Evolutionary conservation across 495 filamentous ascomycete species (phyloP), one percentile per base, ranked within the genome.

Genomic region (Daldinia loculata): DNA sequence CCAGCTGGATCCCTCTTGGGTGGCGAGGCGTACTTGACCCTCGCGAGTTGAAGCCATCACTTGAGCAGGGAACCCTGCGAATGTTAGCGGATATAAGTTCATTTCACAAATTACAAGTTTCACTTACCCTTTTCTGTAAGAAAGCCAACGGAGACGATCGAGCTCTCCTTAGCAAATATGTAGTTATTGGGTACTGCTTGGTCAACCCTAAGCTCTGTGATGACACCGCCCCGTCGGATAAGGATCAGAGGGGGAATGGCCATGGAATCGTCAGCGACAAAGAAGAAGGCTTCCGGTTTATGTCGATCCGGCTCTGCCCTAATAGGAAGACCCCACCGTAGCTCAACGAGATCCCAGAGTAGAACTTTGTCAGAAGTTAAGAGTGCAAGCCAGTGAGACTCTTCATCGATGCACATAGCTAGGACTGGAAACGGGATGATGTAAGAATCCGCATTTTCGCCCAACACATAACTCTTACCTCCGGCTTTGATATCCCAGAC

Each of bases 371-470:
- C 77, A 17, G 81, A 79, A 19, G 89, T 86, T 12, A 89, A 83
- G n/a, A 91, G 76, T 1, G 89, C 90, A 15, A 92, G 78, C 84
- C 86, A 89, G 57, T 84, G 83, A 14, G 85, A 86, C 19, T 81
- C 81, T 43, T 85, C 83, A 45, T 92, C 88, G 17, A 91, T 80
- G 2, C 87, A 84, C 63, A 88, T 81, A 2, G 84, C 84, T 29
- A 88, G 67, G 29, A 92, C 80, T 12, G 91, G 91, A 80, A 83
- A 90, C 2, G 76, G 81, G 41, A 80, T 77, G 6, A 75, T 67
- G 1, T 63, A 43, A 4, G 76, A 73, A 38, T 74, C 75, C 27
- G 81, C 78, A 7, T 77, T 67, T 60, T 84, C 80, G 26, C 76
- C 77, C 26, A 83, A 56, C 0, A 85, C 69, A 55, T 80, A 78